phyloP scores from a whole-genome alignment of 495 filamentous ascomycete genomes.

The Pseudoneurospora amorphoporcata region DNA sequence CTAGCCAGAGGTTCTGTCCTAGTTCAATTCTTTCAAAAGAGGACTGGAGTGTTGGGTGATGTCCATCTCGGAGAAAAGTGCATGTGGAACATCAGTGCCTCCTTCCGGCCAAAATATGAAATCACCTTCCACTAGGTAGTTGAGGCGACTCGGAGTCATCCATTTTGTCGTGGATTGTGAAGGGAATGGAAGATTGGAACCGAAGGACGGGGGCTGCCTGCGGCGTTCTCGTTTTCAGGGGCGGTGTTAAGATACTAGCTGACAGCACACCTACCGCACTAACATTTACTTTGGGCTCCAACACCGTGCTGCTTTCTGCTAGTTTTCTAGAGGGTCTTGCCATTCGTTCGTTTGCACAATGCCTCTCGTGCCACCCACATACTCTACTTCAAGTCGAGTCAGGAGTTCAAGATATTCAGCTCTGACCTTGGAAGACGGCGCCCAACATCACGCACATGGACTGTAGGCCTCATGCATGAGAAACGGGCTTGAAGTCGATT shows the following conservation, averaged over 20 bases:
- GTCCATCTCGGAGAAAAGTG: not conserved
- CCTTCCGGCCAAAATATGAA: not conserved
- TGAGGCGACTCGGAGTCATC: not conserved
- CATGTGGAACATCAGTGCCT: not conserved
- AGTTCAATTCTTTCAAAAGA: not conserved
- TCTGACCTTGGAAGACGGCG: not conserved
- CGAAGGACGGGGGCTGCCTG: not conserved
- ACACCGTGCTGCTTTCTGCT: not conserved
- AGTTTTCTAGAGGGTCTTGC: not conserved
- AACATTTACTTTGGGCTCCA: not conserved
- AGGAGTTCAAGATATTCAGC: not conserved
- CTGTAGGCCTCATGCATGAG: not conserved
- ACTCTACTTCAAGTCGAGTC: not conserved
- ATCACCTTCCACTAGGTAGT: not conserved
- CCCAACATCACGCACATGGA: not conserved
- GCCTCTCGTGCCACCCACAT: not conserved
- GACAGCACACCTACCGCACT: not conserved
- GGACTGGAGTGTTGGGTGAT: not conserved
- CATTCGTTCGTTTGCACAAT: not conserved
- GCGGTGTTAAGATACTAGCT: not conserved
- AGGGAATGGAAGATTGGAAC: not conserved
- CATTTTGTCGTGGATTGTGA: not conserved
- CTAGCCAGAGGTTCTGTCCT: not conserved
- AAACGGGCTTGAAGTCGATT: not conserved
- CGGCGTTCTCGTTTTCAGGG: not conserved